Conservation (phyloP, 305 asterid species). For the Fraxinus platypoda region DNA sequence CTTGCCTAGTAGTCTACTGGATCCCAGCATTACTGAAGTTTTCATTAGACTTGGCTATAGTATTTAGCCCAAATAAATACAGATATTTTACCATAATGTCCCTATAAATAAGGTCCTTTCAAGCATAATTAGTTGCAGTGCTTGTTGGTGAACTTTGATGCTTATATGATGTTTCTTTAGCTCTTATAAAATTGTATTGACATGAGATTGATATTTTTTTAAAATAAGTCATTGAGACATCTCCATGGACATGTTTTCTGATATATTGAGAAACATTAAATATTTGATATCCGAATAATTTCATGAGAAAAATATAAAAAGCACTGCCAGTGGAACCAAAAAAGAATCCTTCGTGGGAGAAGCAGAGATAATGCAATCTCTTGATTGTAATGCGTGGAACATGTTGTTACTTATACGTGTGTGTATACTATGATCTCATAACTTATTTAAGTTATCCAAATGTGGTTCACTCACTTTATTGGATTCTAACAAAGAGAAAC, state of each 20-base stretch:
- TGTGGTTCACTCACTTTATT: neutral
- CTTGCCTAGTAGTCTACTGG: neutral
- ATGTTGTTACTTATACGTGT: neutral
- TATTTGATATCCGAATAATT: too few species aligned
- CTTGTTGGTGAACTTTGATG: neutral
- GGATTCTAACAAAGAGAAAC: neutral
- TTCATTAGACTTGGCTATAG: neutral
- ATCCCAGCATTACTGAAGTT: neutral
- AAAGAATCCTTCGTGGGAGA: neutral
- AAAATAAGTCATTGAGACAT: neutral
- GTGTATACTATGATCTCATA: neutral
- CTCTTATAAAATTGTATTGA: neutral
- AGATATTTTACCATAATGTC: neutral
- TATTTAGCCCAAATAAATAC: neutral
- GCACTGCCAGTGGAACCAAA: neutral
- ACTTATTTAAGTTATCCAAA: neutral
- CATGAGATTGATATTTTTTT: neutral
- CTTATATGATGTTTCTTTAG: neutral
- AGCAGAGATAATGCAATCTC: neutral
- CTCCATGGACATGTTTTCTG: neutral
- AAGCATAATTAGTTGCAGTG: neutral
- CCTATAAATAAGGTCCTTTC: neutral
- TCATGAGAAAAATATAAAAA: neutral
- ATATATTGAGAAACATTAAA: neutral
- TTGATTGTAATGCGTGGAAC: neutral